phyloP scores from a whole-genome alignment of 2,329 filamentous ascomycete genomes.

The Beauveria sp. region DNA sequence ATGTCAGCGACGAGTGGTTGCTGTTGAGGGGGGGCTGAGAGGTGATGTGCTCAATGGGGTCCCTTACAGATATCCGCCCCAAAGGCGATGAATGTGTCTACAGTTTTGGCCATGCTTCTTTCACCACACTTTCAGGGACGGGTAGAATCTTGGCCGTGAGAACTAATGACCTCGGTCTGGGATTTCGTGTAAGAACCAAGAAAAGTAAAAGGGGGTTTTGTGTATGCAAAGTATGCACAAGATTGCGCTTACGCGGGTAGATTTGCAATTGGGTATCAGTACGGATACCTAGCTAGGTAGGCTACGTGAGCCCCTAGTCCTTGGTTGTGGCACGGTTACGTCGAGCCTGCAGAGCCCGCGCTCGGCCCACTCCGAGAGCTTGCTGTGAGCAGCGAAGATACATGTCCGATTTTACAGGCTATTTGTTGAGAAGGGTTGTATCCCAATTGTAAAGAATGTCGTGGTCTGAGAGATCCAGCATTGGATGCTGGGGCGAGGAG shows the following conservation, averaged over 20 bases:
- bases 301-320: neutral
- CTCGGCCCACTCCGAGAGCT: neutral
- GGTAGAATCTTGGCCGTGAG: too few species aligned
- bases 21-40: neutral
- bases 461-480: neutral
- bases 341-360: neutral
- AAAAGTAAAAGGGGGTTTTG: neutral
- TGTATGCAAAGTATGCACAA: neutral
- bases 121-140: neutral
- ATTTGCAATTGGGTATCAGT: neutral
- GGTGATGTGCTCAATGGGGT: neutral
- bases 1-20: neutral
- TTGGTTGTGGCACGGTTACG: neutral
- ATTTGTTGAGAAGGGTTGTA: too few species aligned
- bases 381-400: neutral
- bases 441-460: too few species aligned
- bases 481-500: neutral
- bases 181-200: neutral
- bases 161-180: too few species aligned
- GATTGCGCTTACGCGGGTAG: neutral
- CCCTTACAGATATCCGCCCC: conserved; percentile 39
- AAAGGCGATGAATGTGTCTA: conserved; percentile 34
- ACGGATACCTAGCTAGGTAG: too few species aligned
- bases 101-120: conserved; percentile 17
- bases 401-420: neutral